Percentiles rank a stretch among this genome's conserved stretches.
Conservation (phyloP, 257 asterid species). For the Nicotiana otophora region DNA sequence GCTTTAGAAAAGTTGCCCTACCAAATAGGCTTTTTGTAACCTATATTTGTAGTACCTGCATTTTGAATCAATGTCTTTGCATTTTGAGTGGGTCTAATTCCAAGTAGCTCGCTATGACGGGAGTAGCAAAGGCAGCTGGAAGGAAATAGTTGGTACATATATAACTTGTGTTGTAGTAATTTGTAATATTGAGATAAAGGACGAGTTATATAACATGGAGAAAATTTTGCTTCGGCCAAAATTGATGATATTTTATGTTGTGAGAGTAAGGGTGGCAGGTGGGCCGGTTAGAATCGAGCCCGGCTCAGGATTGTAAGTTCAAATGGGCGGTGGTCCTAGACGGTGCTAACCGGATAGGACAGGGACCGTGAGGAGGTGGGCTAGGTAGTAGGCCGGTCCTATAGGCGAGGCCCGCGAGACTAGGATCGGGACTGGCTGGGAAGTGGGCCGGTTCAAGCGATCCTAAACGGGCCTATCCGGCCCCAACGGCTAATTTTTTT, state of each 20-base stretch:
- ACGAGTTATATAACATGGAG: neutral
- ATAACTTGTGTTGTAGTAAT: neutral
- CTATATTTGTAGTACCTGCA: neutral
- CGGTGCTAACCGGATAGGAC: too few relatives aligned
- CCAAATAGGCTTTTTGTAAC: neutral
- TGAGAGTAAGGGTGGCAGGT: neutral
- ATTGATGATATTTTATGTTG: neutral
- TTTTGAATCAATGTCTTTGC: neutral
- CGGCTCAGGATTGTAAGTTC: too few relatives aligned
- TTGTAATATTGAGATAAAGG: neutral
- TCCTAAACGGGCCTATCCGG: too few relatives aligned
- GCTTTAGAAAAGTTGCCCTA: neutral
- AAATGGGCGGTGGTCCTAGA: too few relatives aligned
- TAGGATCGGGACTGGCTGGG: too few relatives aligned
- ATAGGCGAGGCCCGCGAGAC: too few relatives aligned
- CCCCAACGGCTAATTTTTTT: too few relatives aligned
- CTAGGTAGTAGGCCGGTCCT: too few relatives aligned
- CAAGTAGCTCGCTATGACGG: constrained; percentile 3
- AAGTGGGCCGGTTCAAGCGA: too few relatives aligned
- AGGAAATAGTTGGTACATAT: neutral
- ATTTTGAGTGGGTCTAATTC: neutral
- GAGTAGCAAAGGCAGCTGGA: neutral
- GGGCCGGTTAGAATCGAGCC: too few relatives aligned
- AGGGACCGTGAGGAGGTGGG: too few relatives aligned
- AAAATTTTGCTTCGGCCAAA: neutral